Evolutionary conservation across 441 rosid genomes (phyloP), one percentile per base, ranked within the genome.

Genomic region (Cnidoscolus chayamansa): DNA sequence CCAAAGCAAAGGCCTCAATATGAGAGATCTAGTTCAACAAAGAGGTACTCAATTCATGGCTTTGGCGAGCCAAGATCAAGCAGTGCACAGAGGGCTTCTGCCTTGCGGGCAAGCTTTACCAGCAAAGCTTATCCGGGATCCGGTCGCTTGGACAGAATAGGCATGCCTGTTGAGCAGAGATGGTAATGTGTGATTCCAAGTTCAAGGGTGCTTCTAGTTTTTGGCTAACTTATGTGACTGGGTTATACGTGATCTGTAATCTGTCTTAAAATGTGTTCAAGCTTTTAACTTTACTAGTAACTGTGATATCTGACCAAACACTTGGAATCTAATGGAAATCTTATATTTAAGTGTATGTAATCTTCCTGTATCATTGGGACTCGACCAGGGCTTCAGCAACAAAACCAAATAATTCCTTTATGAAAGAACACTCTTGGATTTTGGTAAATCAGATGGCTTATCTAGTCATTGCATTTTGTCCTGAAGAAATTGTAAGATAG

Each of bases 71-170:
- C 82, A 65, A 80, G 89, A 80, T 83, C 91, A 6, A 74, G 72
- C 51, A 70, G 68, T 32, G 49, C 87, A 25, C 84, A 83, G 70
- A 84, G 85, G 71, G 77, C 79, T 49, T 82, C 89, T 54, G 80
- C 84, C 6, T 54, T 88, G 78, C 87, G 87, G n/a, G 77, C 90
- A 10, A 91, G 73, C 76, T 90, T 88, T 35, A 60, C 87, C n/a
- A 85, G 76, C 81, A 95, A 88, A 75, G 98, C 90, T 5, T 95
- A 93, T 72, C 99, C 97, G 0, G 99, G 98, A 47, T 95, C 97
- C 0, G 99, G 98, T 70, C 89, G 90, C 57, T 80, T 95, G 84
- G 96, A 95, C 85, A 85, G 83, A 74, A 84, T 89, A 0, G 98
- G 98, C 50, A 86, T 93, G 96, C 97, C 97, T 0, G 54, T 89